Evolutionary conservation across 352 stramenopile genomes (phyloP).

Genomic region (Elongisporangium undulatum): DNA sequence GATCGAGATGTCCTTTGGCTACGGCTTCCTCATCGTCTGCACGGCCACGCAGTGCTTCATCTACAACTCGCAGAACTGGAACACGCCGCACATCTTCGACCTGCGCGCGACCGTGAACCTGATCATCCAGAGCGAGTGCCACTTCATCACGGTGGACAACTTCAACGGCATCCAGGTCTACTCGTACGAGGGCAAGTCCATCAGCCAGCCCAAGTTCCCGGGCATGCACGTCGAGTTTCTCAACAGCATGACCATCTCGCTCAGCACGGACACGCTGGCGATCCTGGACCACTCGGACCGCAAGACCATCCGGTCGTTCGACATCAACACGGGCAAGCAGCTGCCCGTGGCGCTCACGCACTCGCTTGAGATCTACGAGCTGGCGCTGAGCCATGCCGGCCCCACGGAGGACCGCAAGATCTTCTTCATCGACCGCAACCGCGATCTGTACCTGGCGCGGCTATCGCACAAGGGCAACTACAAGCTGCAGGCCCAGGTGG

Average conservation of each 20-base stretch:
- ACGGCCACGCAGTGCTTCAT: slow-evolving; percentile 92
- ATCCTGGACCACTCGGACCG: slow-evolving; percentile 88
- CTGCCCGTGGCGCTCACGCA: slow-evolving; percentile 62
- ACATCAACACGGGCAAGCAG: slow-evolving; percentile 82
- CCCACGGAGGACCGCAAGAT: slow-evolving; percentile 74
- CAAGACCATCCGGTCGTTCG: slow-evolving; percentile 89
- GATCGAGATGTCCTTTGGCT: slow-evolving; percentile 90
- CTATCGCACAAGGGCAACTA: slow-evolving; percentile 47
- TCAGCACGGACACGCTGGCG: slow-evolving; percentile 84
- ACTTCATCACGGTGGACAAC: slow-evolving; percentile 90
- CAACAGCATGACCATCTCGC: slow-evolving; percentile 75
- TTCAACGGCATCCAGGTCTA: slow-evolving; percentile 89
- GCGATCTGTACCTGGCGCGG: slow-evolving; percentile 80
- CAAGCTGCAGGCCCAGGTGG: slow-evolving; percentile 91
- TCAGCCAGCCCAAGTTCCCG: slow-evolving; percentile 84
- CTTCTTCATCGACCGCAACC: slow-evolving; percentile 88
- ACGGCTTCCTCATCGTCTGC: slow-evolving; percentile 90
- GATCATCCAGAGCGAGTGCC: slow-evolving; percentile 82
- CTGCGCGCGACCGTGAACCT: slow-evolving; percentile 82
- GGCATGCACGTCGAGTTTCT: slow-evolving; percentile 89
- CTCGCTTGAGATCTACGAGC: slow-evolving; percentile 70
- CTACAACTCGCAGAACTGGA: slow-evolving; percentile 90
- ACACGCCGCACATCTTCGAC: slow-evolving; percentile 93
- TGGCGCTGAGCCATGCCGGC: slow-evolving; percentile 81
- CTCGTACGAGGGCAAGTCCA: slow-evolving; percentile 89